A percentile compares a stretch with the other conserved stretches of the same genome.
These are phyloP conservation scores for Didymella pinodella DNA, from an alignment of 2,329 filamentous ascomycete species.

Conservation along the genomic window DNA sequence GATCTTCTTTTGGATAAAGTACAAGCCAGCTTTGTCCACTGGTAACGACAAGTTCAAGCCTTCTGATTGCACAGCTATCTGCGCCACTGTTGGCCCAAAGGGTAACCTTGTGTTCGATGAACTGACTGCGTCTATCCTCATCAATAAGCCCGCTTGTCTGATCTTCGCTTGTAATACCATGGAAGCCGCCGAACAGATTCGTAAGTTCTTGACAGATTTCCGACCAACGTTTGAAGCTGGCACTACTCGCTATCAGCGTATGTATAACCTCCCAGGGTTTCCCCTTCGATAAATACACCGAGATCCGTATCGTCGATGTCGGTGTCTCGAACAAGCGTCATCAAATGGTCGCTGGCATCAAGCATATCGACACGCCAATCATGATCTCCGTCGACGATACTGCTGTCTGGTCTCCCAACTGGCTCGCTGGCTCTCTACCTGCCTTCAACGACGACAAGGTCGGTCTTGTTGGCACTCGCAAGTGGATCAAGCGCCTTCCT, in stretches of 20 bases:
- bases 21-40: slow-evolving; percentile 13
- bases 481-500: slow-evolving; percentile 32
- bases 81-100: slow-evolving; percentile 30
- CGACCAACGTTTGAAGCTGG: slow-evolving; percentile 9
- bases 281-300: neutral
- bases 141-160: slow-evolving; percentile 25
- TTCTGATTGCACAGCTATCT: slow-evolving; percentile 29
- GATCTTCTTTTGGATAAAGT: slow-evolving; percentile 30
- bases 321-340: slow-evolving; percentile 31
- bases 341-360: slow-evolving; percentile 25
- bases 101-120: slow-evolving; percentile 20
- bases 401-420: slow-evolving; percentile 27
- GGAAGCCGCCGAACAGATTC: slow-evolving; percentile 6
- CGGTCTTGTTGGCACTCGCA: slow-evolving; percentile 35
- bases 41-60: slow-evolving; percentile 2
- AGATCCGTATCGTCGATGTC: slow-evolving; percentile 20
- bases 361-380: slow-evolving; percentile 20
- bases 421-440: slow-evolving; percentile 27
- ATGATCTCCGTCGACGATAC: slow-evolving; percentile 32
- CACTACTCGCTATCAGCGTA: slow-evolving; percentile 19
- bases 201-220: neutral
- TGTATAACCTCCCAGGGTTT: slow-evolving; percentile 5
- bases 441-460: slow-evolving; percentile 30
- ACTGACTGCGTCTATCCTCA: slow-evolving; percentile 24
- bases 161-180: slow-evolving; percentile 31